phyloP scores from a whole-genome alignment of 768 basidiomycete genomes.

The Suillus spraguei region DNA sequence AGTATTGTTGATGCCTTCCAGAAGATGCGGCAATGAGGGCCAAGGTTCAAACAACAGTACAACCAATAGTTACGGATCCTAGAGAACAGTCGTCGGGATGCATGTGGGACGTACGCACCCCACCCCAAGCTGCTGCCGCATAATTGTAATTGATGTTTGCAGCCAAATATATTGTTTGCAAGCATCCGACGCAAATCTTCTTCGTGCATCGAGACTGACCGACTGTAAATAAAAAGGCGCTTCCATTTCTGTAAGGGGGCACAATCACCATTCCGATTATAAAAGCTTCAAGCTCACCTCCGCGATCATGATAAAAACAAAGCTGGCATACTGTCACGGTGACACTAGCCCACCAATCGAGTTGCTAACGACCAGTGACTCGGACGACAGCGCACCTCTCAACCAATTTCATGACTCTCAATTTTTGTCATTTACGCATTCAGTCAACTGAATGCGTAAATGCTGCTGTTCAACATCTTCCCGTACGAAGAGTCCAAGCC shows the following conservation, averaged over 20 bases:
- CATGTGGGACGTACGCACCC: background rate
- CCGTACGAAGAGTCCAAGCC: too few relatives aligned
- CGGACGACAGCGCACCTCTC: too few relatives aligned
- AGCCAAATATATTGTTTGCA: background rate
- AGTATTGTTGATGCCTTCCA: background rate
- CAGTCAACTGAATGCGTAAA: too few relatives aligned
- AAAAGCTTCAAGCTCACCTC: background rate
- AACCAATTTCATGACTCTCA: too few relatives aligned
- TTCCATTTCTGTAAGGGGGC: background rate
- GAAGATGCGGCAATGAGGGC: background rate
- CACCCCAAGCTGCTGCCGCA: background rate
- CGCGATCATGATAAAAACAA: background rate
- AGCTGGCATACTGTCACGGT: background rate
- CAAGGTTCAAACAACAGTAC: background rate
- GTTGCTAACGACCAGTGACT: too few relatives aligned
- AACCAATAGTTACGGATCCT: background rate
- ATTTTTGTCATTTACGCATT: too few relatives aligned
- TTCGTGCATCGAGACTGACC: background rate
- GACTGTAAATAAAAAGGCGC: background rate
- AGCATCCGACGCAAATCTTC: background rate
- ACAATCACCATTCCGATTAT: background rate
- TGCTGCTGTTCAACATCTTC: too few relatives aligned
- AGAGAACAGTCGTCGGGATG: background rate
- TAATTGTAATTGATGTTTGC: background rate
- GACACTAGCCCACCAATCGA: too few relatives aligned